Evolutionary conservation across 257 asterid species (phyloP).

Genomic region (Catharanthus roseus): DNA sequence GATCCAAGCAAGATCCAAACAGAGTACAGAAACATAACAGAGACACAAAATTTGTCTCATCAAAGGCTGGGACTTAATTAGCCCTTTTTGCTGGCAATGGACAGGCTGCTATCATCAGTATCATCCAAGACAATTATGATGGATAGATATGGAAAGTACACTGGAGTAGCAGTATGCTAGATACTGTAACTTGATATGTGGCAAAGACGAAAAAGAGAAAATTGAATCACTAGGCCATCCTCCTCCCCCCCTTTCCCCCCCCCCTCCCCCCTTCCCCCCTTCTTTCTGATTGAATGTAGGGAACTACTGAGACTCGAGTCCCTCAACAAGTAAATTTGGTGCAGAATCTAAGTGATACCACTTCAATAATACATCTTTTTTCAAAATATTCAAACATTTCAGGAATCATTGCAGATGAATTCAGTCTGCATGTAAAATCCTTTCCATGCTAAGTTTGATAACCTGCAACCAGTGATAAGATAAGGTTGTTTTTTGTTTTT

Average conservation of each 20-base stretch:
- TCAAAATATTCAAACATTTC: not conserved
- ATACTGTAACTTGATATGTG: not conserved
- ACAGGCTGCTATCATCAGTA: not conserved
- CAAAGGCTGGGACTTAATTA: not conserved
- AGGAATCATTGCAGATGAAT: not conserved
- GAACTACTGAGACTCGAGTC: too few species aligned
- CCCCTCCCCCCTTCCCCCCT: fast-evolving
- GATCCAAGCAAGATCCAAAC: not conserved
- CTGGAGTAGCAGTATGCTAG: not conserved
- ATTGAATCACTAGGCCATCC: not conserved
- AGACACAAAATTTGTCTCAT: not conserved
- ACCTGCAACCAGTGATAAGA: not conserved
- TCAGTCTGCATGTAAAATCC: too few species aligned
- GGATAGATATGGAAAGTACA: not conserved
- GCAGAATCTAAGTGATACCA: not conserved
- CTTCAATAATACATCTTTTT: not conserved
- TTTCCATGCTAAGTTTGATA: not conserved
- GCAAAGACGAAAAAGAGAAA: not conserved
- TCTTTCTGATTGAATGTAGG: not conserved
- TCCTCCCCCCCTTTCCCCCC: too few species aligned
- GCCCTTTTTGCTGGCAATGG: not conserved
- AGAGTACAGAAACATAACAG: not conserved
- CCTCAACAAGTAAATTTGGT: too few species aligned
- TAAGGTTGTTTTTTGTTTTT: not conserved
- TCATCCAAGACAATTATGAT: not conserved